phyloP scores from a whole-genome alignment of 1,284 basidiomycete genomes.

The Rhodotorula sp. region DNA sequence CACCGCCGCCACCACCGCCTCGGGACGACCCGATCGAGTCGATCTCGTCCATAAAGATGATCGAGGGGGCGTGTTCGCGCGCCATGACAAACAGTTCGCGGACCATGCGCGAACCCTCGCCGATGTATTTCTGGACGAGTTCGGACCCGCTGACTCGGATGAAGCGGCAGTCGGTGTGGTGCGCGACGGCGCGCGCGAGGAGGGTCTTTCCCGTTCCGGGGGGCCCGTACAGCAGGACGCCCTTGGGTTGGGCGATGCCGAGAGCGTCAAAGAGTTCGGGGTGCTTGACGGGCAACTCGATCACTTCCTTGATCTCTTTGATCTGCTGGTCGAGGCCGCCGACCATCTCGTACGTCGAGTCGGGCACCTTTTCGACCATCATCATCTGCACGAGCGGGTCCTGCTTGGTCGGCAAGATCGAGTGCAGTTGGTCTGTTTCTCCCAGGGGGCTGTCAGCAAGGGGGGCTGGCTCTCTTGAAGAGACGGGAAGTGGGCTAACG shows the following conservation, averaged over 20 bases:
- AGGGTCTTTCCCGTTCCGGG: conserved; percentile 99
- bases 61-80: conserved; percentile 93
- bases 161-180: conserved; percentile 98
- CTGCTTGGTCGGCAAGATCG: conserved; percentile 91
- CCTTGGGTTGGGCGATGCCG: conserved; percentile 94
- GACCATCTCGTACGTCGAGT: conserved; percentile 99
- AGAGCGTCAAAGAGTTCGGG: conserved; percentile 95
- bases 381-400: conserved; percentile 93
- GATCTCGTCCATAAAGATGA: conserved; percentile 98
- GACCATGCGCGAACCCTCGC: conserved; percentile 87
- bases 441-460: no score
- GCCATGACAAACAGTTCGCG: conserved; percentile 99
- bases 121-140: conserved; percentile 98
- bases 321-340: conserved; percentile 97
- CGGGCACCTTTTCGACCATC: conserved; percentile 99
- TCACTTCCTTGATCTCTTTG: conserved; percentile 99
- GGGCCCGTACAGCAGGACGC: conserved; percentile 90
- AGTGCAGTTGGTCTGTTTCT: conserved; percentile 60
- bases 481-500: background rate
- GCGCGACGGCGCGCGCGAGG: conserved; percentile 95
- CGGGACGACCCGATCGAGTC: conserved; percentile 95
- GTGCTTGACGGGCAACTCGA: conserved; percentile 96
- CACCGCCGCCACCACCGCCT: conserved; percentile 74
- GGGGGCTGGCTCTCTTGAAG: no score
- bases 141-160: conserved; percentile 95